Percentiles rank a stretch among this genome's conserved stretches.
These are phyloP conservation scores for Elsinoe ampelina DNA, from an alignment of 2,329 filamentous ascomycete species.

Conservation along the genomic window DNA sequence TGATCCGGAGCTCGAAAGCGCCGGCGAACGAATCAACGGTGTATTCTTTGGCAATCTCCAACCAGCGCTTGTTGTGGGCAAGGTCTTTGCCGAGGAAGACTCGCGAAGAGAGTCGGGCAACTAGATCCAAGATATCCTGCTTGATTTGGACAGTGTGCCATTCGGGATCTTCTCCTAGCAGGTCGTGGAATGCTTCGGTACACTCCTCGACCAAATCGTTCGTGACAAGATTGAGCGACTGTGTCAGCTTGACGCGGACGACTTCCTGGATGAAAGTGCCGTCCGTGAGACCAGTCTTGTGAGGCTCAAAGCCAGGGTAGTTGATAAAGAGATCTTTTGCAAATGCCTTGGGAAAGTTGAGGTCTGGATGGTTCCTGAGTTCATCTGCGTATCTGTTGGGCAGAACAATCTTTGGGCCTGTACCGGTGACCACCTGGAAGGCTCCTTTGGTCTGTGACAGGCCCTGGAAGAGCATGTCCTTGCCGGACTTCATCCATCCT, in stretches of 20 bases:
- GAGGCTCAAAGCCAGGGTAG: conserved; percentile 19
- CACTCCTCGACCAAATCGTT: conserved; percentile 22
- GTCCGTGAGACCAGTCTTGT: conserved; percentile 14
- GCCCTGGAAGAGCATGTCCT: conserved; percentile 13
- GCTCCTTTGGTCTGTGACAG: conserved; percentile 8
- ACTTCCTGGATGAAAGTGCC: conserved; percentile 19
- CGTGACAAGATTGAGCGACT: conserved; percentile 20
- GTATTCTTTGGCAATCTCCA: conserved; percentile 28
- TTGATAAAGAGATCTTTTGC: conserved; percentile 17
- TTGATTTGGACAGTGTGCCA: conserved; percentile 20
- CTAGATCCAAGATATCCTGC: conserved; percentile 24
- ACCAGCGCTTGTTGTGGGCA: conserved; percentile 32
- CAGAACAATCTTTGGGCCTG: conserved; percentile 19
- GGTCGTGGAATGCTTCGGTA: conserved; percentile 16
- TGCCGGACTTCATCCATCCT: conserved; percentile 10
- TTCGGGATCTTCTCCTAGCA: conserved; percentile 18
- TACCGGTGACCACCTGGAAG: conserved; percentile 17
- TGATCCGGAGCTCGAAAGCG: conserved; percentile 26
- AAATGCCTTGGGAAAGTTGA: conserved; percentile 19
- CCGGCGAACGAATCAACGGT: conserved; percentile 29
- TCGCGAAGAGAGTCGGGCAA: conserved; percentile 33
- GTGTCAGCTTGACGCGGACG: conserved; percentile 20
- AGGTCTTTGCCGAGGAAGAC: conserved; percentile 32
- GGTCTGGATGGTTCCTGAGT: conserved; percentile 16
- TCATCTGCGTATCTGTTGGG: conserved; percentile 19